Conservation (phyloP, 1,139 yeast genomes). For the Taphrina pruni region DNA sequence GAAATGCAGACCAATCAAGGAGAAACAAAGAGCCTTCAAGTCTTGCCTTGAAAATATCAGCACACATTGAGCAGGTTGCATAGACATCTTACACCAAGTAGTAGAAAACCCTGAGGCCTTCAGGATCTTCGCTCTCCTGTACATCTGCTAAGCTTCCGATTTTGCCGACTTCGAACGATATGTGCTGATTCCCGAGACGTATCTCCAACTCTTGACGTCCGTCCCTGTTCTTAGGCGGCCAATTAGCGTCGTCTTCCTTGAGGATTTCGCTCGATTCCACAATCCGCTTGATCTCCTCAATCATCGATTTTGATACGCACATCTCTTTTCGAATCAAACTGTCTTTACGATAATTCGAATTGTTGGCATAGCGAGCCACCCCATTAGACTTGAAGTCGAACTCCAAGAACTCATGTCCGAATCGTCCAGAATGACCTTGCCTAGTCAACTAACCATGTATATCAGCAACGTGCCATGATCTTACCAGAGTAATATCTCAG, state of each 20-base stretch:
- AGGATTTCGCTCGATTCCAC: conserved; percentile 55
- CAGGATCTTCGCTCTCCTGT: conserved; percentile 52
- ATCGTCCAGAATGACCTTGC: conserved; percentile 56
- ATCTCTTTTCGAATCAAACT: conserved; percentile 55
- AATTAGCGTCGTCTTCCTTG: conserved; percentile 54
- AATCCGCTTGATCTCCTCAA: conserved; percentile 53
- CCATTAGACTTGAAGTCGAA: conserved; percentile 54
- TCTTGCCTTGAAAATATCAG: conserved; percentile 47
- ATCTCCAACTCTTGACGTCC: conserved; percentile 59
- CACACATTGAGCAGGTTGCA: neutral
- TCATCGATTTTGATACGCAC: conserved; percentile 52
- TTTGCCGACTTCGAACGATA: conserved; percentile 54
- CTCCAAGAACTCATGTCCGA: conserved; percentile 58
- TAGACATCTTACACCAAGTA: conserved; percentile 52
- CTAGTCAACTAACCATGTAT: conserved; percentile 42
- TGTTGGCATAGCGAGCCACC: conserved; percentile 57
- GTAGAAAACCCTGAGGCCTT: conserved; percentile 56
- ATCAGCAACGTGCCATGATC: neutral
- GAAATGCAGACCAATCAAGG: conserved; percentile 57
- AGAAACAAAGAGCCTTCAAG: conserved; percentile 56
- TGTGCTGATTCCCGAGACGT: conserved; percentile 53
- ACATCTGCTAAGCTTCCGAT: conserved; percentile 60
- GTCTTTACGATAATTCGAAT: conserved; percentile 58
- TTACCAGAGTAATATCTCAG: conserved; percentile 42
- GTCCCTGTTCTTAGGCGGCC: conserved; percentile 56